phyloP scores from a whole-genome alignment of 2,329 filamentous ascomycete species.

The Claviceps fusiformis region DNA sequence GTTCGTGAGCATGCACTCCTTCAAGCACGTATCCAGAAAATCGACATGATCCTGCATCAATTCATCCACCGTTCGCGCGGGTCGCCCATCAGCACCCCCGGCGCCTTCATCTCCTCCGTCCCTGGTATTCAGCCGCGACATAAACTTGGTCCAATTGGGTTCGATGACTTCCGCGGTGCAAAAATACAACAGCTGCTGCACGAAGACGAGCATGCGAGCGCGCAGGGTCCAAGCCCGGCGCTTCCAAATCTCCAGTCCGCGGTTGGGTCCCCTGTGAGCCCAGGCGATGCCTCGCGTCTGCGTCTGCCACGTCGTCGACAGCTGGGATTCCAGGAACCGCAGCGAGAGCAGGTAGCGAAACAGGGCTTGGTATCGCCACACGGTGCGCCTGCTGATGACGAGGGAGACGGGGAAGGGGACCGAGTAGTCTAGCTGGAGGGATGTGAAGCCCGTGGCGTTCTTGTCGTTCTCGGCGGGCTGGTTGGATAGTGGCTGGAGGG shows the following conservation, averaged over 20 bases:
- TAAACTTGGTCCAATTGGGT: conserved; percentile 89
- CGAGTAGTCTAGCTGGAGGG: conserved; percentile 82
- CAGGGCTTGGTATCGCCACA: conserved; percentile 91
- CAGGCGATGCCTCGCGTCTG: conserved; percentile 72
- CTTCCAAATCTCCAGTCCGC: conserved; percentile 80
- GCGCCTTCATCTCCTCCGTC: conserved; percentile 19
- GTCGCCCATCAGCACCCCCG: conserved; percentile 13
- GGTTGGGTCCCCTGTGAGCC: conserved; percentile 64
- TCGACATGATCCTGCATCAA: conserved; percentile 99
- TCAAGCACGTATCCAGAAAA: conserved; percentile 92
- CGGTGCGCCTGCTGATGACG: conserved; percentile 88
- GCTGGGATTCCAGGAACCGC: conserved; percentile 74
- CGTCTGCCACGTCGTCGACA: conserved; percentile 80
- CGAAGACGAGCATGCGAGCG: conserved; percentile 90
- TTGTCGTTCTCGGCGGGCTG: conserved; percentile 67
- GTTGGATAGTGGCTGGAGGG: conserved; percentile 57
- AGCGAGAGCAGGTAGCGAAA: conserved; percentile 89
- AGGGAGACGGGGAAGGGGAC: conserved; percentile 93
- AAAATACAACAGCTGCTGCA: conserved; percentile 93
- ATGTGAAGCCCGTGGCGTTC: conserved; percentile 80
- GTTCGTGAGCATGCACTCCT: conserved; percentile 98
- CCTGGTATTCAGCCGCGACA: conserved; percentile 64
- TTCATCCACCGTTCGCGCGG: conserved; percentile 70
- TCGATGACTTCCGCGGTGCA: conserved; percentile 96
- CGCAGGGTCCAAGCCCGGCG: conserved; percentile 81